phyloP scores from a whole-genome alignment of 2,329 filamentous ascomycete species.

The Trichoderma hamatum region DNA sequence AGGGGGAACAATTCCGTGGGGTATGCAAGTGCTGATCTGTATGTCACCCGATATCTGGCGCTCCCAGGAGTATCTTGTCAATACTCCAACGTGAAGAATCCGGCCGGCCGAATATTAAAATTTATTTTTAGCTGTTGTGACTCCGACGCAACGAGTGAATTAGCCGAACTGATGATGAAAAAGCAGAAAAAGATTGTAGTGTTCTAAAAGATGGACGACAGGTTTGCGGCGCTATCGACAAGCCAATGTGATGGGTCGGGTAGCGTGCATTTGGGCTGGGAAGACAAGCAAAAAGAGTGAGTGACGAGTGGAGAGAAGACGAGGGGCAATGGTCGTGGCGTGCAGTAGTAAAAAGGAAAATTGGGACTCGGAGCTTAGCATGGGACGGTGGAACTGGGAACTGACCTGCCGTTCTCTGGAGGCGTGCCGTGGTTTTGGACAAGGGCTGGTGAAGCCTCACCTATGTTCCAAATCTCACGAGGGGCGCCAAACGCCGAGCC shows the following conservation, averaged over 20 bases:
- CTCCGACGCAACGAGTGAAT: slow-evolving; percentile 22
- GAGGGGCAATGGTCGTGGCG: slow-evolving; percentile 24
- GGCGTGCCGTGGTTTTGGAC: slow-evolving; percentile 24
- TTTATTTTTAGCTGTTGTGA: slow-evolving; percentile 22
- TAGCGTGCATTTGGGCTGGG: slow-evolving; percentile 27
- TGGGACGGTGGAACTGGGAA: slow-evolving; percentile 23
- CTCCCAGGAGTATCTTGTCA: slow-evolving; percentile 18
- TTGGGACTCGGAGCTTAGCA: slow-evolving; percentile 24
- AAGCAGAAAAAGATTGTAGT: slow-evolving; percentile 22
- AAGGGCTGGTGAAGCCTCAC: slow-evolving; percentile 25
- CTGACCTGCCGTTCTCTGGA: slow-evolving; percentile 25
- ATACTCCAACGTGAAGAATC: slow-evolving; percentile 18
- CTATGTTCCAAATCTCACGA: slow-evolving; percentile 19
- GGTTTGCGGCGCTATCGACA: slow-evolving; percentile 27
- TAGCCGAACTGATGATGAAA: slow-evolving; percentile 14
- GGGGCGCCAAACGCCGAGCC: slow-evolving; percentile 20
- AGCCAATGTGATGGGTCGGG: slow-evolving; percentile 28
- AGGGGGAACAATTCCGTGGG: slow-evolving; percentile 20
- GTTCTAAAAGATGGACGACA: slow-evolving; percentile 15
- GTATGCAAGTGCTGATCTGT: slow-evolving; percentile 27
- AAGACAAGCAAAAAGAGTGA: slow-evolving; percentile 21
- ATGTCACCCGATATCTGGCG: slow-evolving; percentile 21
- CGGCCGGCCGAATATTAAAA: slow-evolving; percentile 26
- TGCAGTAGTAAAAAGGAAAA: slow-evolving; percentile 28
- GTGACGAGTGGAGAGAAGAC: slow-evolving; percentile 25